Conservation (phyloP, 2,329 filamentous ascomycete genomes). For the Penicillium oxalicum region DNA sequence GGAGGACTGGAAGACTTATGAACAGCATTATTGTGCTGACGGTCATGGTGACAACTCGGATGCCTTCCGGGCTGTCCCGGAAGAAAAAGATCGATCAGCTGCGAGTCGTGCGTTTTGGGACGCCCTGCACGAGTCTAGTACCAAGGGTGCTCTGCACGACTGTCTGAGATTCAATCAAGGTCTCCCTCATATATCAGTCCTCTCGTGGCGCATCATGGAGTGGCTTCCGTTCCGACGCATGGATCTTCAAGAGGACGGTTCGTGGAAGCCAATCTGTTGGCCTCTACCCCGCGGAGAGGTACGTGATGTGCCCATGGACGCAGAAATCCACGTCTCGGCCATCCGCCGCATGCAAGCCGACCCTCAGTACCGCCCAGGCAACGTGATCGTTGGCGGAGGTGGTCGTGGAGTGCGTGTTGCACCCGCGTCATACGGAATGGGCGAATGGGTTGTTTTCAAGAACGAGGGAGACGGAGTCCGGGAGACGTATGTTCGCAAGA, state of each 20-base stretch:
- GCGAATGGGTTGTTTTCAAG: constrained; percentile 64
- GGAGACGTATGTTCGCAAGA: constrained; percentile 57
- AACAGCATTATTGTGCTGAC: constrained; percentile 8
- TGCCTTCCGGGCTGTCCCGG: constrained; percentile 9
- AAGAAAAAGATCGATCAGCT: constrained; percentile 21
- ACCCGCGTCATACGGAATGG: constrained; percentile 58
- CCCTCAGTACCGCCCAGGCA: constrained; percentile 64
- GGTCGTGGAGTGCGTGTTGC: constrained; percentile 62
- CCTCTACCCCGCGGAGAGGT: constrained; percentile 72
- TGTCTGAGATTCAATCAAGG: constrained; percentile 62
- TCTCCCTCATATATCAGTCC: constrained; percentile 49
- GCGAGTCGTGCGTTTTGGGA: constrained; percentile 47
- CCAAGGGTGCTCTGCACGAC: constrained; percentile 58
- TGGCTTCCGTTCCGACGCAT: constrained; percentile 75
- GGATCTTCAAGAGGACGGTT: constrained; percentile 66
- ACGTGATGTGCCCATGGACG: constrained; percentile 66
- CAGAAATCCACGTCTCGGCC: constrained; percentile 66
- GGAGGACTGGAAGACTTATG: constrained; percentile 16
- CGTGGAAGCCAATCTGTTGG: constrained; percentile 76
- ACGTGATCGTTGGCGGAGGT: constrained; percentile 72
- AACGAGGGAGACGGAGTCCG: constrained; percentile 62
- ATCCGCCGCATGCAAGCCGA: constrained; percentile 64
- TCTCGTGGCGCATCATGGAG: constrained; percentile 73
- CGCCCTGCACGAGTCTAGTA: constrained; percentile 54
- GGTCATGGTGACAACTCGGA: constrained; percentile 11